phyloP scores from a whole-genome alignment of 1,284 basidiomycete species.

The Termitomyces sp. region DNA sequence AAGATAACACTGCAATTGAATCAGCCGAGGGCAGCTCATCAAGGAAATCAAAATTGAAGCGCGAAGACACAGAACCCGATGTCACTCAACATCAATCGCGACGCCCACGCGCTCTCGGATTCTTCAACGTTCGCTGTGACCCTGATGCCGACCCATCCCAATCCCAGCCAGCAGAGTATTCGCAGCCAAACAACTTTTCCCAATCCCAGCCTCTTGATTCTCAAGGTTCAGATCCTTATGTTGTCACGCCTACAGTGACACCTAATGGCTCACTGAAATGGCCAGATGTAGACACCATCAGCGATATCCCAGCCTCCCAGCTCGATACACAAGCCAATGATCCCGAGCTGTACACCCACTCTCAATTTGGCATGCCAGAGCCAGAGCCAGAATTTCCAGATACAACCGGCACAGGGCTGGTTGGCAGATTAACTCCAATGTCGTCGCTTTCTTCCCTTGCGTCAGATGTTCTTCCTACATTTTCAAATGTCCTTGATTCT shows the following conservation, averaged over 20 bases:
- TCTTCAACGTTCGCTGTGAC: conserved; percentile 23
- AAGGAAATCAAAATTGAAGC: conserved; percentile 33
- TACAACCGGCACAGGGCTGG: conserved; percentile 12
- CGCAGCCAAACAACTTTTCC: conserved; percentile 17
- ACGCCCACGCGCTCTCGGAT: conserved; percentile 25
- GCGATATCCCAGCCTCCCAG: conserved; percentile 33
- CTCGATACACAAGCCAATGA: conserved; percentile 29
- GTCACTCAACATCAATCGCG: conserved; percentile 18
- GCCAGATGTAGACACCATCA: conserved; percentile 26
- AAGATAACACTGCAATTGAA: conserved; percentile 1
- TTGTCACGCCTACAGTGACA: conserved; percentile 48
- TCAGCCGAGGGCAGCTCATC: conserved; percentile 1
- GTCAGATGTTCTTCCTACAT: conserved; percentile 11
- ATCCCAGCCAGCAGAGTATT: conserved; percentile 11
- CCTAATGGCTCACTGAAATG: conserved; percentile 52
- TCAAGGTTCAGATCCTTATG: conserved; percentile 38
- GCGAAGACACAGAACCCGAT: conserved; percentile 47
- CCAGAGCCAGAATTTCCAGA: conserved; percentile 12
- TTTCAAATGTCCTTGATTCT: not conserved
- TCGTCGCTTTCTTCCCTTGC: conserved; percentile 16
- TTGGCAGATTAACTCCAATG: conserved; percentile 16
- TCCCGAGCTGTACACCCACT: conserved; percentile 29
- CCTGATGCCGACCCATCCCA: conserved; percentile 9
- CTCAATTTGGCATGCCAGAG: conserved; percentile 27
- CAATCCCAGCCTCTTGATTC: conserved; percentile 29